Conservation (phyloP, 164 flowering plant genomes). For the Kingdonia uniflora region DNA sequence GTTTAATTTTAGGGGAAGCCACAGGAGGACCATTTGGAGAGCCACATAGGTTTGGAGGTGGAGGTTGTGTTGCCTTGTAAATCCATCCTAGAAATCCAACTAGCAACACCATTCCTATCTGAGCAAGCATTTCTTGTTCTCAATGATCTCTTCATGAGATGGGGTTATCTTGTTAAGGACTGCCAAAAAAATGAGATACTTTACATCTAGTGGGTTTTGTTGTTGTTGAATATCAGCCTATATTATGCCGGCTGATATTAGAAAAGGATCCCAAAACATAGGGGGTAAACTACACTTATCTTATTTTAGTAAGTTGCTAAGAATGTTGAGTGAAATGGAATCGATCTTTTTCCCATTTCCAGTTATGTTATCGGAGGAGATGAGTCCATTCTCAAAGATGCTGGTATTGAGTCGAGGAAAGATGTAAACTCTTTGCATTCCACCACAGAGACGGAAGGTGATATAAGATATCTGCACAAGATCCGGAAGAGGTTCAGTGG, state of each 20-base stretch:
- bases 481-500: constrained; percentile 79
- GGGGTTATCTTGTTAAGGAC: too few relatives aligned
- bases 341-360: constrained; percentile 9
- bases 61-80: constrained; percentile 20
- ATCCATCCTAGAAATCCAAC: constrained; percentile 25
- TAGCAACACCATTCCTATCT: constrained; percentile 13
- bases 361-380: constrained; percentile 89
- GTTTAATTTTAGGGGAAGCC: constrained; percentile 29
- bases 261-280: too few relatives aligned
- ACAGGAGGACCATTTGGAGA: constrained; percentile 19
- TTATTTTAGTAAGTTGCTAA: too few relatives aligned
- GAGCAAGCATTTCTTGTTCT: constrained; percentile 13
- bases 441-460: constrained; percentile 47
- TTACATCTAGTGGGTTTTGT: too few relatives aligned
- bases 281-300: too few relatives aligned
- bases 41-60: constrained; percentile 19
- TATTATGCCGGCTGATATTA: too few relatives aligned
- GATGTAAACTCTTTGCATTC: constrained; percentile 56
- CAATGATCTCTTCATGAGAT: too few relatives aligned
- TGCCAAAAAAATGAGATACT: too few relatives aligned
- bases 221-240: too few relatives aligned
- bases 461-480: constrained; percentile 88
- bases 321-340: too few relatives aligned
- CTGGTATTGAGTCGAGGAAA: constrained; percentile 43
- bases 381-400: constrained; percentile 70